A percentile compares a stretch with the other conserved stretches of the same genome.
Evolutionary conservation across 768 basidiomycete species (phyloP).

Genomic region (Macrocybe gigantea): DNA sequence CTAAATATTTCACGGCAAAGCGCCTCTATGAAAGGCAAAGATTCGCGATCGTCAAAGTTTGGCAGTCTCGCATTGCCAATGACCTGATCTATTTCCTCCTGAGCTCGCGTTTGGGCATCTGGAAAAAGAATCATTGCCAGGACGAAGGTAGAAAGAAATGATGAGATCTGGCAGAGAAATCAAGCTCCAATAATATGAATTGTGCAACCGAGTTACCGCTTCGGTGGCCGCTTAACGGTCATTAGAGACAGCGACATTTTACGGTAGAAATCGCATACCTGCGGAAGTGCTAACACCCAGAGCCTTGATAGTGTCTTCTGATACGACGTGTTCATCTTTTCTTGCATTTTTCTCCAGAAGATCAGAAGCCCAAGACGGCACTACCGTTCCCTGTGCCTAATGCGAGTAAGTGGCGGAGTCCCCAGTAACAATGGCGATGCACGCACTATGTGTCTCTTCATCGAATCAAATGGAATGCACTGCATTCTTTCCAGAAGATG

Average conservation of each 20-base stretch:
- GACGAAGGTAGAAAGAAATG: constrained; percentile 15
- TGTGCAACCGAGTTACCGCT: neutral
- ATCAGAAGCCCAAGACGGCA: constrained; percentile 6
- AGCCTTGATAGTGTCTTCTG: constrained; percentile 5
- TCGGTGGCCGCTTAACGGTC: constrained; percentile 2
- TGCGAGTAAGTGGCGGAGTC: neutral
- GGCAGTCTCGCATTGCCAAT: constrained; percentile 20
- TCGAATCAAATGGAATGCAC: constrained; percentile 2
- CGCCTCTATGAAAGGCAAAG: constrained; percentile 15
- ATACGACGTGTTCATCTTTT: constrained; percentile 3
- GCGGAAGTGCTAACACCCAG: constrained; percentile 6
- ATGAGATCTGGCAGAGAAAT: constrained; percentile 9
- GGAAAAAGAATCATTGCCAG: constrained; percentile 22
- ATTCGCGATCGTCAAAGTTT: constrained; percentile 12
- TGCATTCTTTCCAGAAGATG: neutral
- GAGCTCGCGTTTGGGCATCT: constrained; percentile 17
- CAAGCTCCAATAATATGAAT: too few relatives aligned
- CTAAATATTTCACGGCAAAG: constrained; percentile 10
- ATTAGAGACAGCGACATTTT: neutral
- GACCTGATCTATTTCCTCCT: constrained; percentile 22
- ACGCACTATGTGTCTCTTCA: constrained; percentile 4
- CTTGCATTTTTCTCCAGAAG: constrained; percentile 4
- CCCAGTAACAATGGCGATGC: neutral
- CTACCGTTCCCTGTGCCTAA: constrained; percentile 3
- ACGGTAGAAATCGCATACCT: neutral